Percentiles rank a stretch among this genome's conserved stretches.
Evolutionary conservation across 306 rosid species (phyloP).

Genomic region (Canavalia ensiformis): DNA sequence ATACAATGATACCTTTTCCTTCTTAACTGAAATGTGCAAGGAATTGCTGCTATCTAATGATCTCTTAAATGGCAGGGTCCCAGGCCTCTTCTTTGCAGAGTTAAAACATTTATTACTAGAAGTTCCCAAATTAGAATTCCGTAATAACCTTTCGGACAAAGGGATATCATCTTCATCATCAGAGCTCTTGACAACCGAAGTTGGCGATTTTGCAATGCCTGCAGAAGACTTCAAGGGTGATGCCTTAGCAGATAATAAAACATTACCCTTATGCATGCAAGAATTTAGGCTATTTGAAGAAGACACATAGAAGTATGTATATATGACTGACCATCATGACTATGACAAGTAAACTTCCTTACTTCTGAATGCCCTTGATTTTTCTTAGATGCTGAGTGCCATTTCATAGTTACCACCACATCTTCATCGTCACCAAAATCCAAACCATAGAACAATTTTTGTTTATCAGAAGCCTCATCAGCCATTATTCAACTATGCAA

Average conservation of each 20-base stretch:
- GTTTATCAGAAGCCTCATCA: conserved; percentile 39
- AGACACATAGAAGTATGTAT: too few relatives aligned
- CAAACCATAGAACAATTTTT: not conserved
- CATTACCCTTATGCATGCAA: too few relatives aligned
- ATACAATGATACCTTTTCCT: conserved; percentile 21
- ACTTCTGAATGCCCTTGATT: conserved; percentile 1
- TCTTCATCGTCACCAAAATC: not conserved
- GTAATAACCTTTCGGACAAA: not conserved
- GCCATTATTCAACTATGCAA: conserved; percentile 34
- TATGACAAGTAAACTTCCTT: conserved; percentile 23
- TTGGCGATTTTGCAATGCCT: too few relatives aligned
- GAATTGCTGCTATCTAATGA: not conserved
- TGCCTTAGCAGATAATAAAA: too few relatives aligned
- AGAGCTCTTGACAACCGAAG: not conserved
- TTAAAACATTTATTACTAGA: conserved; percentile 1
- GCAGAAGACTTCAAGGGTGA: too few relatives aligned
- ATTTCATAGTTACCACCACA: not conserved
- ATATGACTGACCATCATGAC: too few relatives aligned
- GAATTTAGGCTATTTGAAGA: too few relatives aligned
- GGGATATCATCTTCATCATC: conserved; percentile 46
- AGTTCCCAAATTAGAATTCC: conserved; percentile 28
- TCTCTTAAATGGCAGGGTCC: conserved; percentile 36
- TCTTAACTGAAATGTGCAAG: not conserved
- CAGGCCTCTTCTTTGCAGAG: conserved; percentile 6
- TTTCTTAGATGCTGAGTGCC: conserved; percentile 17